Conservation (phyloP, 495 filamentous ascomycete genomes). For the Neurospora sp. region DNA sequence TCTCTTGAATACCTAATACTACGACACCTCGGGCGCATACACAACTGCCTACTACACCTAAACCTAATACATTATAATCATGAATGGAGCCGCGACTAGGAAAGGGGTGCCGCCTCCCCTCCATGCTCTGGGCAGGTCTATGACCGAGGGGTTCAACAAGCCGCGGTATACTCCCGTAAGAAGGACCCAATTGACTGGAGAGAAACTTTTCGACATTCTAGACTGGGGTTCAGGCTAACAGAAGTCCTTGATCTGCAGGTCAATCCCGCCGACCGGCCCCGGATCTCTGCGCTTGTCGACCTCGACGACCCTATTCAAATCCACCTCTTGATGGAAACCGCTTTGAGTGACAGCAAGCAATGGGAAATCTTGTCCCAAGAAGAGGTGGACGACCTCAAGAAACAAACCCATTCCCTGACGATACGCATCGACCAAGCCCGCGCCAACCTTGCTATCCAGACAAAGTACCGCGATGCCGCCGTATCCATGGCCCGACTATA, state of each 20-base stretch:
- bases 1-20: not conserved
- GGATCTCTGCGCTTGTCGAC: conserved; percentile 35
- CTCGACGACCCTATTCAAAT: conserved; percentile 49
- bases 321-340: conserved; percentile 89
- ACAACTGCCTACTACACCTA: not conserved
- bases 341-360: conserved; percentile 71
- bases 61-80: not conserved
- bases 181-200: not conserved
- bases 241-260: not conserved
- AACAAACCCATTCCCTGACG: conserved; percentile 57
- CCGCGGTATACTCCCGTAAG: conserved; percentile 40
- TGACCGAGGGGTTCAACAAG: conserved; percentile 14
- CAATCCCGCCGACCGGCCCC: conserved; percentile 17
- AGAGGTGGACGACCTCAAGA: conserved; percentile 85
- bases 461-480: conserved; percentile 87
- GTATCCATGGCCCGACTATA: conserved; percentile 73
- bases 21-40: not conserved
- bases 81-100: conserved; percentile 13
- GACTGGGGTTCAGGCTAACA: not conserved
- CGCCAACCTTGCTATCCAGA: conserved; percentile 79
- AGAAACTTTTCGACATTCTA: not conserved
- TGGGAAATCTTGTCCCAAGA: conserved; percentile 82
- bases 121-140: not conserved
- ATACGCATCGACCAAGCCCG: conserved; percentile 69
- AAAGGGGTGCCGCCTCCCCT: conserved; percentile 3